Evolutionary conservation across 2,329 filamentous ascomycete species (phyloP), one percentile per base, ranked within the genome.

Genomic region (Colletotrichum lindemuthianum): DNA sequence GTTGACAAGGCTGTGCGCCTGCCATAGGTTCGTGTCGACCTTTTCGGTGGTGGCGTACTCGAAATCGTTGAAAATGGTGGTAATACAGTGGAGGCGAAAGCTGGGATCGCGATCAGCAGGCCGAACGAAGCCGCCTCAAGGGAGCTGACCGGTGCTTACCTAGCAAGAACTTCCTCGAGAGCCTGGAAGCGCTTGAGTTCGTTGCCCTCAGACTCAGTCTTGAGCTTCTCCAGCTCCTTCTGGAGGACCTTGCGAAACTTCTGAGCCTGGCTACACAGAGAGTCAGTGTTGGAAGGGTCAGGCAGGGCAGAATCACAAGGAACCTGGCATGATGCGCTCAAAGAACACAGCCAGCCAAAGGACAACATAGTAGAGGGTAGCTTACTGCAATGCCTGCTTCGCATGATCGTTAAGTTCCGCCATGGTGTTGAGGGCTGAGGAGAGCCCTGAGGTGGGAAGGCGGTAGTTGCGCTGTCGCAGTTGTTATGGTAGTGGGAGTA

Each of bases 1-100:
- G 74, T 96, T 96, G 75, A 97, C 88, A 70, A 87, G 85, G 66
- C 86, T 85, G 77, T 98, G 95, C 57, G 88, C 85, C 66, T 88
- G 83, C 95, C 95, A 98, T 50, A 98, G 85, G 66, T 83, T 84
- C 63, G 81, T 77, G 75, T 97, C 93, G 56, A 90, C 84, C 60
- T 88, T 84, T 67, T 88, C 84, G 67, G 82, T 80, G 66, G 81
- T 83, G 54, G 90, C 88, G 78, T 86, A 88, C 68, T 87, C 81
- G 72, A 92, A 88, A 76, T 97, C 89, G 73, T 85, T 79, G 73
- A 93, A 91, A 65, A 95, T 88, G 60, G 88, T 86, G 68, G 86
- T 84, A 73, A 94, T 88, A 74, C 90, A 94, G 64, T 86, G 84
- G 53, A 88, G 79, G 69, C 92, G 92, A 75, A 91, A 89, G 70